Percentiles rank a stretch among this genome's conserved stretches.
These are phyloP conservation scores for Cerioporus squamosus DNA, from an alignment of 1,284 basidiomycete genomes.

Conservation along the genomic window DNA sequence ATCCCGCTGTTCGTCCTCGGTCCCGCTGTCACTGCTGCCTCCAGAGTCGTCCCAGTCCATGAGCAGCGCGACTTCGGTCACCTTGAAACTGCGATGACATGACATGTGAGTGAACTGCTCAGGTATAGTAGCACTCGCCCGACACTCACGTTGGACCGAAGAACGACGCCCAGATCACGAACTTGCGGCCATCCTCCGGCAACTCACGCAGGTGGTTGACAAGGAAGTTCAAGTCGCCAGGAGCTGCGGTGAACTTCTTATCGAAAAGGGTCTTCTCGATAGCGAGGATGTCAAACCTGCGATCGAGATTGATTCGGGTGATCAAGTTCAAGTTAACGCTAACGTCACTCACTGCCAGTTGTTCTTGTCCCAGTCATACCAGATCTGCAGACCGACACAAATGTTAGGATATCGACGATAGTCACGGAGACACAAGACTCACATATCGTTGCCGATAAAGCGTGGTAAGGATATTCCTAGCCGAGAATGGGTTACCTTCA, in stretches of 20 bases:
- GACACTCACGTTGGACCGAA: slow-evolving; percentile 65
- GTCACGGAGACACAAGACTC: slow-evolving; percentile 16
- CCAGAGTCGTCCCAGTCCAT: slow-evolving; percentile 72
- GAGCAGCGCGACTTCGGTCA: slow-evolving; percentile 69
- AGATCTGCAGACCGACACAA: slow-evolving; percentile 46
- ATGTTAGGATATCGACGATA: background rate
- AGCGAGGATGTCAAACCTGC: slow-evolving; percentile 57
- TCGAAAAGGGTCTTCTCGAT: slow-evolving; percentile 58
- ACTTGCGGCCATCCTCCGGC: slow-evolving; percentile 66
- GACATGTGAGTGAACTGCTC: slow-evolving; percentile 2
- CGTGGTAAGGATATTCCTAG: slow-evolving; percentile 60
- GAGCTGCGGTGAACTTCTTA: slow-evolving; percentile 54
- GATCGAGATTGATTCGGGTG: background rate
- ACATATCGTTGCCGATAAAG: slow-evolving; percentile 63
- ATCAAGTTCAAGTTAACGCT: background rate
- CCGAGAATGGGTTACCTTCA: slow-evolving; percentile 69
- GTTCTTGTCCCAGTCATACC: slow-evolving; percentile 63
- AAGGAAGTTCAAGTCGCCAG: slow-evolving; percentile 65
- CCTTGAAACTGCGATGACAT: slow-evolving; percentile 55
- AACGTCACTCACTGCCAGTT: slow-evolving; percentile 58
- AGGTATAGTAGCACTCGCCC: slow-evolving; percentile 23
- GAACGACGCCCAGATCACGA: slow-evolving; percentile 70
- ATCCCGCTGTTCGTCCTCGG: slow-evolving; percentile 59
- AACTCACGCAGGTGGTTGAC: slow-evolving; percentile 61
- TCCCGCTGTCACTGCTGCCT: slow-evolving; percentile 45